Evolutionary conservation across 257 asterid species (phyloP).

Genomic region (Euphrasia confusa): DNA sequence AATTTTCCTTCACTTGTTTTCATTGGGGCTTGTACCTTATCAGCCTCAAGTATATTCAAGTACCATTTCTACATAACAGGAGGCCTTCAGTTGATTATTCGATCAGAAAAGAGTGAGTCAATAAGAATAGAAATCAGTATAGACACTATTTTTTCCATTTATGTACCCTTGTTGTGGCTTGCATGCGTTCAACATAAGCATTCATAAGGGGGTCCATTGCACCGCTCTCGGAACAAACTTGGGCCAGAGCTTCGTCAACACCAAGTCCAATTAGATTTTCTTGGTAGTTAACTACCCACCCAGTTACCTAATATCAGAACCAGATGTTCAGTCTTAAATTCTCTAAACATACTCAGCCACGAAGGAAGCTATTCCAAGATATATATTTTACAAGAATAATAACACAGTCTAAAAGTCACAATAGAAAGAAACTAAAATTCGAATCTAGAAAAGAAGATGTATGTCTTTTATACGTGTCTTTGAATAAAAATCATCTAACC

Average conservation of each 20-base stretch:
- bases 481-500: neutral
- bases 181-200: slow-evolving; percentile 99
- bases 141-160: slow-evolving; percentile 20
- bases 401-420: slow-evolving; percentile 2
- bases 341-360: neutral
- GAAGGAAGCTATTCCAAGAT: neutral
- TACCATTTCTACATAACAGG: slow-evolving; percentile 78
- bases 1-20: slow-evolving; percentile 93
- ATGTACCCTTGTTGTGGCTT: slow-evolving; percentile 90
- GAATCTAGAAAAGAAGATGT: too few relatives aligned
- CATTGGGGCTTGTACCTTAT: slow-evolving; percentile 94
- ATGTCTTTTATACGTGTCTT: neutral
- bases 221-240: slow-evolving; percentile 99
- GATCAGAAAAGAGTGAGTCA: slow-evolving; percentile 19
- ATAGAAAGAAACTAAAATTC: neutral
- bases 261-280: slow-evolving; percentile 84
- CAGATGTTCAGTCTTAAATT: slow-evolving; percentile 5
- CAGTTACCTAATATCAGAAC: slow-evolving; percentile 68
- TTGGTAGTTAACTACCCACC: slow-evolving; percentile 97
- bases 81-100: slow-evolving; percentile 25
- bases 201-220: slow-evolving; percentile 99
- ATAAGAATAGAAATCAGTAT: slow-evolving; percentile 14
- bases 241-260: slow-evolving; percentile 95
- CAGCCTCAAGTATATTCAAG: slow-evolving; percentile 95
- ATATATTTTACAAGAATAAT: neutral